Evolutionary conservation across 176 grass and related monocot species (phyloP), one percentile per base, ranked within the genome.

Genomic region (Oryza nivara): DNA sequence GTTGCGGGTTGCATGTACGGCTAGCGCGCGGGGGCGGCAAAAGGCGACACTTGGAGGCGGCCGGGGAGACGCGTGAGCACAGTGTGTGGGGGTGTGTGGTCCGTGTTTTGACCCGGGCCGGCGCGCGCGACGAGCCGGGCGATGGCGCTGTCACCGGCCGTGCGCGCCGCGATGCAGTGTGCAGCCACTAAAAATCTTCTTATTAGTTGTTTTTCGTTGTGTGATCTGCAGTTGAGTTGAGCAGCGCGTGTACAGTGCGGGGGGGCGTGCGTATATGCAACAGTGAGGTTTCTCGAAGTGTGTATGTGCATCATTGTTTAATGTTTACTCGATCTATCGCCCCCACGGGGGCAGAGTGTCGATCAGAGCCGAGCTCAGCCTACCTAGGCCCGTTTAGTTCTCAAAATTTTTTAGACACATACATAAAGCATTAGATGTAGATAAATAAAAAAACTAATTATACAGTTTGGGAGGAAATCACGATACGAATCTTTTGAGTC

Each of bases 21-120:
- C 4, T 49, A n/a, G 32, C 32, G 82, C 61, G 11, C 73, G 9
- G 73, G 47, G 47, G 19, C 48, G 40, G 77, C 72, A 13, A 15
- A 56, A 75, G 67, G 3, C 61, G 88, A 90, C 88, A 86, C 74
- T 74, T 86, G 88, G 88, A 90, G 60, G 79, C 82, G 67, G 72
- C 17, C 48, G 64, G 43, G 4, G 43, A 71, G 80, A 78, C 32
- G 88, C 34, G 11, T 36, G 83, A 14, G 44, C 7, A 15, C 14
- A 56, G 52, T 56, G 52, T 20, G 48, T 5, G 35, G 14, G 35
- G 44, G 9, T 14, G 9, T 14, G 47, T 14, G 61, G 78, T 75
- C 47, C 45, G 25, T 17, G 72, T 41, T 46, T 86, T 86, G 67
- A 73, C 83, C 10, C 4, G 79, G 83, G 58, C 83, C 68, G n/a